Evolutionary conservation across 805 yeast genomes (phyloP).

Genomic region (Starmerella ratchasimensis): DNA sequence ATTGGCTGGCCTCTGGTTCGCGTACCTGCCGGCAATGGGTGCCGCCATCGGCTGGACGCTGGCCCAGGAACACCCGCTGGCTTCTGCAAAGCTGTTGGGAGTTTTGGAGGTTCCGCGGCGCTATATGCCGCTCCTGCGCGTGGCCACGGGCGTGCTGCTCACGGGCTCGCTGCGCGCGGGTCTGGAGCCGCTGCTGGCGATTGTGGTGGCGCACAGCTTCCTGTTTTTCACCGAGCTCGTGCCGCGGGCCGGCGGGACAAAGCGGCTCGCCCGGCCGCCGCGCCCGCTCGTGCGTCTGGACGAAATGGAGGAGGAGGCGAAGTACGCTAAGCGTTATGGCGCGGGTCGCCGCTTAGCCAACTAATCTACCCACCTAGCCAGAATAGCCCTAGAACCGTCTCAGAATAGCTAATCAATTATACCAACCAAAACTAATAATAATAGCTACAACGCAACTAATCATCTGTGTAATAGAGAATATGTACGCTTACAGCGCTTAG

Average conservation of each 20-base stretch:
- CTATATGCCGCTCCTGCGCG: slow-evolving; percentile 25
- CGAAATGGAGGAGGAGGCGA: slow-evolving; percentile 3
- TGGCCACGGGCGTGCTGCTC: slow-evolving; percentile 16
- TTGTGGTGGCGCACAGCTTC: slow-evolving; percentile 25
- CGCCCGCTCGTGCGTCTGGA: slow-evolving; percentile 5
- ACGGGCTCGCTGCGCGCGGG: slow-evolving; percentile 22
- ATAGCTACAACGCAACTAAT: too few species aligned
- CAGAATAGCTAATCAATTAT: too few species aligned
- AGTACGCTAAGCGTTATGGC: too few species aligned
- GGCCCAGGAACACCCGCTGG: slow-evolving; percentile 27
- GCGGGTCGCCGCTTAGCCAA: too few species aligned
- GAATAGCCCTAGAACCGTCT: too few species aligned
- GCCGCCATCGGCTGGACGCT: slow-evolving; percentile 29
- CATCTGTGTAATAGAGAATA: too few species aligned
- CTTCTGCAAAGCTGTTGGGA: slow-evolving; percentile 20
- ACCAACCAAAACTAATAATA: too few species aligned
- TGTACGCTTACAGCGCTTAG: too few species aligned
- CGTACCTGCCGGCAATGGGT: slow-evolving; percentile 22
- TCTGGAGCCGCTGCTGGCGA: slow-evolving; percentile 23
- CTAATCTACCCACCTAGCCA: too few species aligned
- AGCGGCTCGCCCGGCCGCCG: slow-evolving; percentile 8
- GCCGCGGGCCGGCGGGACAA: slow-evolving; percentile 24
- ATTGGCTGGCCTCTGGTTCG: slow-evolving; percentile 10
- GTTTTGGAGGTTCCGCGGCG: slow-evolving; percentile 24
- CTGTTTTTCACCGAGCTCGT: slow-evolving; percentile 23